Evolutionary conservation across 2,329 filamentous ascomycete species (phyloP), one percentile per base, ranked within the genome.

Genomic region (Fusarium oligoseptatum): DNA sequence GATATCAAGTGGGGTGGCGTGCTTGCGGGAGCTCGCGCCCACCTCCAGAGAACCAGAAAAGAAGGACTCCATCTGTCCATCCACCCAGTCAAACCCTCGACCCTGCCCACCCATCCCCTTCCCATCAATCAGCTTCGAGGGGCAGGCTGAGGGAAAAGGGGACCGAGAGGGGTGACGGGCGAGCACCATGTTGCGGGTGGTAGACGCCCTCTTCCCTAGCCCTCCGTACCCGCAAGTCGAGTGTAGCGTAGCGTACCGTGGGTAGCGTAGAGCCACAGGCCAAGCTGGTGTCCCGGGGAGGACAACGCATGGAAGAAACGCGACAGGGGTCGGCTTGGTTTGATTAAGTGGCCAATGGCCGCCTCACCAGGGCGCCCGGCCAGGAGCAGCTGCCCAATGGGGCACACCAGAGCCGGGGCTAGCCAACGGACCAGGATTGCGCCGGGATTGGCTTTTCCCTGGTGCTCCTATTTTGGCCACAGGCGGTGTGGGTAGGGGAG

Each of bases 331-430:
- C 78, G 75, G 79, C 82, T 83, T 84, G 82, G 84, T 85, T 84
- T 85, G 83, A 89, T 88, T 84, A 86, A 85, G 80, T 82, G 83
- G 76, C 87, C 87, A 89, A 89, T 89, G 82, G 83, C 79, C 78
- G 80, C 70, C 66, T 74, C 75, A 77, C 66, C 73, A 77, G 68
- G 75, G 82, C 81, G 81, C 81, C 82, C 83, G 83, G 84, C 82
- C 81, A 82, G 84, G 82, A 82, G 79, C 79, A 82, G 78, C 81
- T 86, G 83, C 86, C 88, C 85, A 88, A 89, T 87, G 77, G 80
- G 84, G 86, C 81, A 86, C 81, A 81, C 77, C 79, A 83, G 75
- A 79, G 77, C 87, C 85, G 86, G 84, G 81, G 76, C 86, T 86
- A 88, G 82, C 79, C 82, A 83, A 79, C 81, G 78, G 82, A 79